Evolutionary conservation across 1,284 basidiomycete species (phyloP), one percentile per base, ranked within the genome.

Genomic region (Dichomitus squalens): DNA sequence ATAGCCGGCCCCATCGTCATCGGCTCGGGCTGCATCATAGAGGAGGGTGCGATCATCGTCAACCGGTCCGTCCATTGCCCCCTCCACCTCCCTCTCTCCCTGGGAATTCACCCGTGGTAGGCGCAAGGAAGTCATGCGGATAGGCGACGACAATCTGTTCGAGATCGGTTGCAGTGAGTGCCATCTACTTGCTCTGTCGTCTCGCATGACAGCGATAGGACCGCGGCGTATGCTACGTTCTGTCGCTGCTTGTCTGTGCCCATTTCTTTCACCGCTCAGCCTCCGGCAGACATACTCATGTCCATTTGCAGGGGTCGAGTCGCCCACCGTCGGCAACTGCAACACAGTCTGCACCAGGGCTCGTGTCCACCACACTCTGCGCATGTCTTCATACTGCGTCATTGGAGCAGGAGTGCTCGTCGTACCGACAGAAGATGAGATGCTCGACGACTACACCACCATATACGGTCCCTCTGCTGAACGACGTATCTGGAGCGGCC

Each of bases 61-160:
- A 96, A 97, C 71, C 80, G 90, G 82, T 89, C 18, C 16, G 48
- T 18, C 39, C 48, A n/a, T 27, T 2, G 8, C 29, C 33, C n/a
- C 25, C 33, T 59, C 25, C 16, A 14, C 39, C 31, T 34, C 52
- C 40, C 23, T 46, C 8, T 20, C 46, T 27, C 48, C 44, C 9
- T 36, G 14, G 6, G 11, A 31, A 6, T 52, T 59, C 21, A 59
- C 44, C 18, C 23, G 7, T 25, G 36, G 7, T 65, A 92, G 90
- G 65, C 75, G 84, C 47, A 92, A 90, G 67, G 87, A 90, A 68
- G 82, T 89, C n/a, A 93, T 98, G 88, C 80, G 84, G 18, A 94
- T 99, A 50, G 96, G 96, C 11, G 88, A 96, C 68, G 84, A 90
- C 57, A 98, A 98, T 72, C 77, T 95, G 51, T 96, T 99, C 69